These are phyloP conservation scores for Trichoderma endophyticum DNA, from an alignment of 2,329 filamentous ascomycete genomes.

Conservation along the genomic window DNA sequence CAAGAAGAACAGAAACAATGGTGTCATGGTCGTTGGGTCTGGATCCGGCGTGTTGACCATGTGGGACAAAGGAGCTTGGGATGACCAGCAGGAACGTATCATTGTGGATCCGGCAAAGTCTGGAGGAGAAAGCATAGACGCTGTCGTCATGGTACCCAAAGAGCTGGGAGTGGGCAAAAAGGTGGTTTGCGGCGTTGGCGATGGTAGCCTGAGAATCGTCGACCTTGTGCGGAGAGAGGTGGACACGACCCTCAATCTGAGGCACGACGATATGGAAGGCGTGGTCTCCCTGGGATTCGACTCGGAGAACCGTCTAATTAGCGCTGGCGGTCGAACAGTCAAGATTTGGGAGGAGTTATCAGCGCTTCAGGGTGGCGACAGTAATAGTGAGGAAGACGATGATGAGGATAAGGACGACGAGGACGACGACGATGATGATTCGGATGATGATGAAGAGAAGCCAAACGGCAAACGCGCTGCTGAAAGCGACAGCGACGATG, in stretches of 20 bases:
- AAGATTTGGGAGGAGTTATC: slow-evolving; percentile 89
- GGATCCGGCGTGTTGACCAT: slow-evolving; percentile 80
- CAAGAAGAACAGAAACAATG: slow-evolving; percentile 62
- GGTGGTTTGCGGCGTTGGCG: slow-evolving; percentile 76
- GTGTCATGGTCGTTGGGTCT: slow-evolving; percentile 72
- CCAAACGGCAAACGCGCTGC: slow-evolving; percentile 44
- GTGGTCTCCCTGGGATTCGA: slow-evolving; percentile 83
- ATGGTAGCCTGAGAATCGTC: slow-evolving; percentile 75
- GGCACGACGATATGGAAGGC: slow-evolving; percentile 84
- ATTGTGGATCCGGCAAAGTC: slow-evolving; percentile 62
- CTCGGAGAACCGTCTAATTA: slow-evolving; percentile 80
- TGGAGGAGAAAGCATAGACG: slow-evolving; percentile 76
- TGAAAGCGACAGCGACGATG: slow-evolving; percentile 41
- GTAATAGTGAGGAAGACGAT: slow-evolving; percentile 47
- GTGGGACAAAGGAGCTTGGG: slow-evolving; percentile 94
- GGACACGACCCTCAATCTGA: slow-evolving; percentile 54
- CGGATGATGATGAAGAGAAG: slow-evolving; percentile 44
- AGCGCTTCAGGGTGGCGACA: slow-evolving; percentile 43
- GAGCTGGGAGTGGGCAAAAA: slow-evolving; percentile 68
- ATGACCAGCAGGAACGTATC: slow-evolving; percentile 89
- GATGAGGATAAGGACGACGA: slow-evolving; percentile 43
- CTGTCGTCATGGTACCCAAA: slow-evolving; percentile 69
- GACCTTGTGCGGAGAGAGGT: slow-evolving; percentile 73
- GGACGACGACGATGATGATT: slow-evolving; percentile 44
- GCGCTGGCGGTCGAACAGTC: slow-evolving; percentile 77